Base-by-base conservation (phyloP, 257 asterid species). In the Buddleja alternifolia region DNA sequence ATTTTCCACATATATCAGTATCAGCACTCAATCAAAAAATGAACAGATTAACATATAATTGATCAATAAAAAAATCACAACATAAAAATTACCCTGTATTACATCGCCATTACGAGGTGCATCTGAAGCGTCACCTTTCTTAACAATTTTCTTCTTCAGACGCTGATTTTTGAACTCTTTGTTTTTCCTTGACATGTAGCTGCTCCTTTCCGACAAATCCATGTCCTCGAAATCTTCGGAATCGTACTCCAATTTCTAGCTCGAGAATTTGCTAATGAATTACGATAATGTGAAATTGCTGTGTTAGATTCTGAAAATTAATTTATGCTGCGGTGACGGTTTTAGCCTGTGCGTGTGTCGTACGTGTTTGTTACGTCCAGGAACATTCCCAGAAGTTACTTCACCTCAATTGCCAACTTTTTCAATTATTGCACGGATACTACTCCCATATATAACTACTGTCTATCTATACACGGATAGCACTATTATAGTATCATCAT, bases 131-230 rank as follows among this genome's bases (percentile, higher is more conserved):
- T 79, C 83, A 14, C 95, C 96, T 58, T 79, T 86, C 72, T 81
- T 81, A 0, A 90, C 72, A n/a, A 90, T 86, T 80, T 84, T 90
- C 89, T 90, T 90, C 83, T 84, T 90, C 83, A 87, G 63, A 8
- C 94, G 95, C 25, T 78, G 75, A 4, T 66, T 56, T 14, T 86
- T 90, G 71, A 87, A 85, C 77, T 85, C 93, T 80, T 81, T 87
- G 78, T 90, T 95, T 45, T 85, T 93, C 88, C 77, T 90, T 82
- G n/a, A n/a, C 78, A 85, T 51, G 66, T 63, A n/a, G 56, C 81
- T 69, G 82, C 74, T 56, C 9, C 71, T 84, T 15, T 79, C 93
- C 42, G 86, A 89, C 71, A 84, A 77, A 67, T 83, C 94, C 86
- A 84, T 62, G 25, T 81, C 88, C 45, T 85, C 66, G 89, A 83